Percentiles rank a stretch among this genome's conserved stretches.
phyloP scores from a whole-genome alignment of 164 flowering plant genomes.

The Umbellularia californica region DNA sequence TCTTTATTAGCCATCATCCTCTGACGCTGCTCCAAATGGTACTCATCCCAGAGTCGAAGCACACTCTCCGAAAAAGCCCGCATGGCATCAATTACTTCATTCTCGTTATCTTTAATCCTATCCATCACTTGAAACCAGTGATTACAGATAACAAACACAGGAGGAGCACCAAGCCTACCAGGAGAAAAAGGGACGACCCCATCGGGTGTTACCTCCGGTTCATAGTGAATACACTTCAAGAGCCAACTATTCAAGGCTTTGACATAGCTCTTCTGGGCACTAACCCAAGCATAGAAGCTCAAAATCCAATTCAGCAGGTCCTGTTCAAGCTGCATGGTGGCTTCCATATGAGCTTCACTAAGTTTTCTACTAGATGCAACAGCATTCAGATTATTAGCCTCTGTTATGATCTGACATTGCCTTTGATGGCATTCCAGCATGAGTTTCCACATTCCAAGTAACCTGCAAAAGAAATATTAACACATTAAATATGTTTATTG shows the following conservation, averaged over 20 bases:
- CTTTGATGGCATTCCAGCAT: conserved; percentile 54
- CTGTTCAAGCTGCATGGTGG: conserved; percentile 27
- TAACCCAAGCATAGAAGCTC: conserved; percentile 43
- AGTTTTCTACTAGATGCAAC: conserved; percentile 21
- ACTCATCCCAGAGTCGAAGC: conserved; percentile 25
- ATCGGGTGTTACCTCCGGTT: conserved; percentile 50
- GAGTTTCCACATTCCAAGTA: conserved; percentile 52
- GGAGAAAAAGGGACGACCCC: conserved; percentile 47
- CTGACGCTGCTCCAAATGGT: conserved; percentile 27
- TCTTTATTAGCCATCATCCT: conserved; percentile 27
- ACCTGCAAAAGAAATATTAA: conserved; percentile 25
- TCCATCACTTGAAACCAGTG: conserved; percentile 51
- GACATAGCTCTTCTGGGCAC: conserved; percentile 40
- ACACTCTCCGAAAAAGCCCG: conserved; percentile 24
- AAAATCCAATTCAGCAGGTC: conserved; percentile 44
- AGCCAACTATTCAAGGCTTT: conserved; percentile 60
- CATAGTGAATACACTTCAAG: conserved; percentile 32
- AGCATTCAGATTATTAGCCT: conserved; percentile 35
- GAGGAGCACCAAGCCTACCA: conserved; percentile 47
- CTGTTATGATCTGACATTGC: conserved; percentile 36
- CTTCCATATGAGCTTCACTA: conserved; percentile 31
- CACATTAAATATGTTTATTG: not conserved
- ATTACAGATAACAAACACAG: conserved; percentile 43
- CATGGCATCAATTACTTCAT: conserved; percentile 46
- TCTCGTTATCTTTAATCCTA: conserved; percentile 35